Conservation (phyloP, 2,329 filamentous ascomycete genomes). For the Fusarium acutatum region DNA sequence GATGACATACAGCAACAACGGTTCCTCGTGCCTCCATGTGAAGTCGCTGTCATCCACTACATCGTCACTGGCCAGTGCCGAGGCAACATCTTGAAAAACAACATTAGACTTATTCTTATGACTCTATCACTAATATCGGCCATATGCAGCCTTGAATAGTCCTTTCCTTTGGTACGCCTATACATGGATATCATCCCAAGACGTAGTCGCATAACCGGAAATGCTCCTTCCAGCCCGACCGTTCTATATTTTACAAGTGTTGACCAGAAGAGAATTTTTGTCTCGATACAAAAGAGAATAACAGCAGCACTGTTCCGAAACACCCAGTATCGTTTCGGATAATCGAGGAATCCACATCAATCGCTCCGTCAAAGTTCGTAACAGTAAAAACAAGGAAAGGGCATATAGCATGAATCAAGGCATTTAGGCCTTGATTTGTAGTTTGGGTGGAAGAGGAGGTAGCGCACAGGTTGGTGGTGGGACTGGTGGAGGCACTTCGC, state of each 20-base stretch:
- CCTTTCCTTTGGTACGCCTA: conserved; percentile 20
- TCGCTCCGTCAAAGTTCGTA: conserved; percentile 31
- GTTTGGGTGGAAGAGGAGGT: conserved; percentile 58
- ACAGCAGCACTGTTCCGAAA: conserved; percentile 20
- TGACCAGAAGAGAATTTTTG: conserved; percentile 1
- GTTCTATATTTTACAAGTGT: conserved; percentile 33
- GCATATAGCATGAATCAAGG: background rate
- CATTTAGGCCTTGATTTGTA: conserved; percentile 27
- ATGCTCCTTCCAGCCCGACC: conserved; percentile 15
- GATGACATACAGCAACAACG: background rate
- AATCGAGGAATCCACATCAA: conserved; percentile 25
- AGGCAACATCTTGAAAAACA: background rate
- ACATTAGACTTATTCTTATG: conserved; percentile 1
- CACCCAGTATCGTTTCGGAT: conserved; percentile 18
- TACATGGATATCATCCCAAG: conserved; percentile 38
- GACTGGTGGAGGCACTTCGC: conserved; percentile 60
- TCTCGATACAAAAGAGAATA: conserved; percentile 8
- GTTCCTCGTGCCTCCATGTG: background rate
- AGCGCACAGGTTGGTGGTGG: conserved; percentile 65
- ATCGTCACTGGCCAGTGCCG: background rate
- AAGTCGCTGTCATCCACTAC: background rate
- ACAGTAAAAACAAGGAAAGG: conserved; percentile 15
- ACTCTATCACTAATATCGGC: background rate
- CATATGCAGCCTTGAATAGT: background rate
- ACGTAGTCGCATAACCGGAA: conserved; percentile 31